These are phyloP conservation scores for Astrothelium macrocarpum DNA, from an alignment of 495 filamentous ascomycete species.

Conservation along the genomic window DNA sequence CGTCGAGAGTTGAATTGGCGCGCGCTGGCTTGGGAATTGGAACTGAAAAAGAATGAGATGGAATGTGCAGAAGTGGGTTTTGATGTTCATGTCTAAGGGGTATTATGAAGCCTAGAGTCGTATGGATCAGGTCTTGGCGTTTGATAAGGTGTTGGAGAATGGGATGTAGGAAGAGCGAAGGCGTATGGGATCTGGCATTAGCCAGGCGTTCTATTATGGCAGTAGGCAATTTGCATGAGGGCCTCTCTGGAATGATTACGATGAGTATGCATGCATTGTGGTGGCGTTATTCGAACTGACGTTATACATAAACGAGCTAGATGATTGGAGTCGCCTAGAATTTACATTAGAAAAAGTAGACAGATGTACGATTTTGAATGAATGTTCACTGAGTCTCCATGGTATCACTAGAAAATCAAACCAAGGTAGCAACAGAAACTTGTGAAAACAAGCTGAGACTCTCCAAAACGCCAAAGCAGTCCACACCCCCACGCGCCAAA, in stretches of 20 bases:
- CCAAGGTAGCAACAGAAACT: background rate
- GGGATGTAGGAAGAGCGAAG: background rate
- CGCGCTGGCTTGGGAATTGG: conserved; percentile 68
- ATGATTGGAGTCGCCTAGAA: background rate
- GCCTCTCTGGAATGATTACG: no score
- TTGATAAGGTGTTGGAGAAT: background rate
- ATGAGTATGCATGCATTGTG: no score
- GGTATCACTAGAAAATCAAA: background rate
- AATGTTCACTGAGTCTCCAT: background rate
- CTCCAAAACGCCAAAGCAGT: no score
- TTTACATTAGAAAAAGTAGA: background rate
- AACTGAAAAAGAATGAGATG: background rate
- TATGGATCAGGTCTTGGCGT: background rate
- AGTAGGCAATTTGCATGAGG: no score
- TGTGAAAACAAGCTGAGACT: no score
- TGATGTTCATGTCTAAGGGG: no score
- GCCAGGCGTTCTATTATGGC: background rate
- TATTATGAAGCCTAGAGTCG: no score
- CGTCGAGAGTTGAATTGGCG: conserved; percentile 89
- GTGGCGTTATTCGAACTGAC: no score
- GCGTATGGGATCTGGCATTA: background rate
- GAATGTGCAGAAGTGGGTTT: no score
- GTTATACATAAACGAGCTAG: no score
- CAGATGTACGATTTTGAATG: background rate
- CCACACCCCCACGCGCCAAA: no score